A percentile compares a stretch with the other conserved stretches of the same genome.
phyloP scores from a whole-genome alignment of 2,329 filamentous ascomycete genomes.

The Trichoderma atrobrunneum region DNA sequence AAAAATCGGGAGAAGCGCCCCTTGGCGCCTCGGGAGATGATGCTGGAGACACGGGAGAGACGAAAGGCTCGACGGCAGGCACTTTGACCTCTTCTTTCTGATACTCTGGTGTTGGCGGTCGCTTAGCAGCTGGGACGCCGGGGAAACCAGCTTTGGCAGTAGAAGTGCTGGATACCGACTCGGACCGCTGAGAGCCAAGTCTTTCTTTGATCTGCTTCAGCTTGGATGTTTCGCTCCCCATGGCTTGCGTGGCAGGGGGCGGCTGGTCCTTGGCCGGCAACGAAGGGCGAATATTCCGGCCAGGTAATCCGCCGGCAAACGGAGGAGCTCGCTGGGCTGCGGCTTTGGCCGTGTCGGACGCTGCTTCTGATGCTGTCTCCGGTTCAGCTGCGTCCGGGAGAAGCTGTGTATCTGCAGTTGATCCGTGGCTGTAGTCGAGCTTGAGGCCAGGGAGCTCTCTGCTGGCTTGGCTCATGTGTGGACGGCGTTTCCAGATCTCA shows the following conservation, averaged over 20 bases:
- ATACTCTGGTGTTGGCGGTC: slow-evolving; percentile 51
- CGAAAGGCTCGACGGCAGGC: slow-evolving; percentile 35
- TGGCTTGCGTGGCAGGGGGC: slow-evolving; percentile 25
- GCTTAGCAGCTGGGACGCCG: slow-evolving; percentile 28
- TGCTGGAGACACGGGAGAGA: slow-evolving; percentile 46
- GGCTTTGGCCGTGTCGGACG: background rate
- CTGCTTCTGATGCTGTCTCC: background rate
- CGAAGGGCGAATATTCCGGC: slow-evolving; percentile 29
- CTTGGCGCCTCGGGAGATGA: slow-evolving; percentile 41
- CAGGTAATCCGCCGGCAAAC: slow-evolving; percentile 27
- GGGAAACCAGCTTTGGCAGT: slow-evolving; percentile 2
- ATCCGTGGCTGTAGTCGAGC: slow-evolving; percentile 49
- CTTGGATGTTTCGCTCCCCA: slow-evolving; percentile 36
- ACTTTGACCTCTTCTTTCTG: slow-evolving; percentile 42
- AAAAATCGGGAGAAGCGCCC: slow-evolving; percentile 20
- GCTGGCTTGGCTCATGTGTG: slow-evolving; percentile 47
- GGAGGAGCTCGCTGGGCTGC: slow-evolving; percentile 20
- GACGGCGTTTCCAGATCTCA: slow-evolving; percentile 50
- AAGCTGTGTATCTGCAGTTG: slow-evolving; percentile 39
- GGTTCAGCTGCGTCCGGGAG: background rate
- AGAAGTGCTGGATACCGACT: slow-evolving; percentile 13
- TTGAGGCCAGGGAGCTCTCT: slow-evolving; percentile 49
- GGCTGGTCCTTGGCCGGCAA: slow-evolving; percentile 20
- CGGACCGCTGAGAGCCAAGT: slow-evolving; percentile 28
- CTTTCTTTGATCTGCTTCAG: slow-evolving; percentile 32